A percentile compares a stretch with the other conserved stretches of the same genome.
phyloP scores from a whole-genome alignment of 2,329 filamentous ascomycete species.

The Teratosphaeriaceae sp. region DNA sequence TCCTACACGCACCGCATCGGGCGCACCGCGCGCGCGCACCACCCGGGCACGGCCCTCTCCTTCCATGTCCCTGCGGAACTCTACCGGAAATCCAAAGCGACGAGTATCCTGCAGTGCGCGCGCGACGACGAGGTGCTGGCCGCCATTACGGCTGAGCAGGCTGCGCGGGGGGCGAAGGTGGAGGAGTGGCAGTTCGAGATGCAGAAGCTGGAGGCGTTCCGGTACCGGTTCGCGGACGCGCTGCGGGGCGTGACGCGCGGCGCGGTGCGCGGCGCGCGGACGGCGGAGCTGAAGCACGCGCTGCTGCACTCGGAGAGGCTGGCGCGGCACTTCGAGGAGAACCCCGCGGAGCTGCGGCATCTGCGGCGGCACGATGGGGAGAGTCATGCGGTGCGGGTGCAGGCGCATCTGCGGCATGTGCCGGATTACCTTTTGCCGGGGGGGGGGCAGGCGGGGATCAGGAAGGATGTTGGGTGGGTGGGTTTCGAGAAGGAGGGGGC shows the following conservation, averaged over 20 bases:
- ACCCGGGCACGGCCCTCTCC: constrained; percentile 90
- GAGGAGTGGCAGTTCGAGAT: constrained; percentile 94
- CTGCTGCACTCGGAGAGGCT: constrained; percentile 90
- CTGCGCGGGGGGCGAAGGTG: constrained; percentile 70
- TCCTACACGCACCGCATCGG: constrained; percentile 98
- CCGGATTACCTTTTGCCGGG: constrained; percentile 85
- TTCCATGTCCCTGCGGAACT: constrained; percentile 80
- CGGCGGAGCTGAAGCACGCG: constrained; percentile 80
- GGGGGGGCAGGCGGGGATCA: constrained; percentile 60
- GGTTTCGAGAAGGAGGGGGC: constrained; percentile 49
- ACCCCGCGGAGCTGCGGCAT: constrained; percentile 80
- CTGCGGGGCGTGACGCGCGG: constrained; percentile 83
- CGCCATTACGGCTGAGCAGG: constrained; percentile 73
- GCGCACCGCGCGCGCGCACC: constrained; percentile 82
- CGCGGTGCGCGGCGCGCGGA: constrained; percentile 81
- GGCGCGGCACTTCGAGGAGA: constrained; percentile 94
- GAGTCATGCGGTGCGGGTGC: constrained; percentile 71
- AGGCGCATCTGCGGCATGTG: constrained; percentile 87
- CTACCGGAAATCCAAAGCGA: constrained; percentile 86
- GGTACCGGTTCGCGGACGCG: constrained; percentile 91
- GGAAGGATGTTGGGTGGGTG: constrained; percentile 68
- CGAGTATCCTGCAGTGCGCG: constrained; percentile 65
- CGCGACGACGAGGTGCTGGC: constrained; percentile 79
- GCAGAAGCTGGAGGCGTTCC: constrained; percentile 86
- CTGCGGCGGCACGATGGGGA: constrained; percentile 89